phyloP scores from a whole-genome alignment of 495 filamentous ascomycete species.

The Penicillium bialowiezense region DNA sequence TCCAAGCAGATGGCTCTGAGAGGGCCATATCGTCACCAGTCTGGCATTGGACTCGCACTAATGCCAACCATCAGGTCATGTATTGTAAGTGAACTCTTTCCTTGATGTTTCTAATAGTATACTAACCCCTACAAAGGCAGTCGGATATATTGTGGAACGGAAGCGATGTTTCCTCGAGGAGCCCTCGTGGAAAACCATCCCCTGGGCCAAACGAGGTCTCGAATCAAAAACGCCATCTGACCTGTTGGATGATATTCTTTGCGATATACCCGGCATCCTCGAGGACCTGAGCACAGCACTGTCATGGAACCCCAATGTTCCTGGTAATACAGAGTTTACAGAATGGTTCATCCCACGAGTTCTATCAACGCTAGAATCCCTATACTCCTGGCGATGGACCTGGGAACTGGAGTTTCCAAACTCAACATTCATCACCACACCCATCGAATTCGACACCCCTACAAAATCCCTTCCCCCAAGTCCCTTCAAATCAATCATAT shows the following conservation, averaged over 20 bases:
- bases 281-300: conserved; percentile 11
- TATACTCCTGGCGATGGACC: conserved; percentile 19
- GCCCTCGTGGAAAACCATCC: conserved; percentile 18
- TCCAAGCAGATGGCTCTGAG: conserved; percentile 9
- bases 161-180: conserved; percentile 21
- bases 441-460: no score
- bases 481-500: conserved; percentile 17
- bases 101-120: neutral
- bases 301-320: neutral
- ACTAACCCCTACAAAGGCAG: neutral
- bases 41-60: conserved; percentile 9
- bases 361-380: conserved; percentile 1
- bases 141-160: conserved; percentile 16
- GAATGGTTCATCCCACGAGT: neutral
- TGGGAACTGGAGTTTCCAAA: conserved; percentile 12
- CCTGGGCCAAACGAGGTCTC: conserved; percentile 9
- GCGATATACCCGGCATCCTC: conserved; percentile 12
- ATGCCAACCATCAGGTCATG: conserved; percentile 10
- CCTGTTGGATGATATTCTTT: conserved; percentile 11
- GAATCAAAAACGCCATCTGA: conserved; percentile 9
- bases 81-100: conserved; percentile 5
- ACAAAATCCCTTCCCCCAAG: conserved; percentile 2
- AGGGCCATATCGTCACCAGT: conserved; percentile 15
- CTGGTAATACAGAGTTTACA: conserved; percentile 2
- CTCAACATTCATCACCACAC: conserved; percentile 1